Evolutionary conservation across 2,329 filamentous ascomycete species (phyloP).

Genomic region (Pezicula carpinea): DNA sequence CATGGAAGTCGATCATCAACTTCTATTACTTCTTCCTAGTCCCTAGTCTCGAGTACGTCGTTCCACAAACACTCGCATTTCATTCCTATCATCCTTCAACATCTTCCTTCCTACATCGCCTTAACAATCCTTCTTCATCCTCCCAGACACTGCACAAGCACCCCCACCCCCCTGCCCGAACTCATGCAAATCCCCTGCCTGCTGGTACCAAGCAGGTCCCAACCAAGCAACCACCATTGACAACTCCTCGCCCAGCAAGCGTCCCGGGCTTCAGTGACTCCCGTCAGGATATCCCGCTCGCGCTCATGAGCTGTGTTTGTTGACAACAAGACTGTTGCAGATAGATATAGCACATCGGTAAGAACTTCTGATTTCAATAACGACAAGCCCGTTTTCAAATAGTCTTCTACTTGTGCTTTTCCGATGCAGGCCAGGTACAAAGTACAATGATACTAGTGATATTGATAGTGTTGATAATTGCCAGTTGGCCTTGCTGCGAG

Average conservation of each 20-base stretch:
- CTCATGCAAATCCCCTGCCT: too few species aligned
- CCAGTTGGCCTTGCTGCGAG: too few species aligned
- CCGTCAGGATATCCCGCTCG: conserved; percentile 1
- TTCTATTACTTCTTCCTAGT: conserved; percentile 1
- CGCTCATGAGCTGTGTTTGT: conserved; percentile 5
- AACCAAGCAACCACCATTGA: not conserved
- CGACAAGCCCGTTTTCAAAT: not conserved
- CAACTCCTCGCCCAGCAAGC: not conserved
- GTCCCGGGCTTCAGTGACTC: conserved; percentile 3
- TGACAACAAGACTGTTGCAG: conserved; percentile 2
- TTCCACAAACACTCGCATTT: too few species aligned
- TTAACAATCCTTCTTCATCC: not conserved
- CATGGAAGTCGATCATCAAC: not conserved
- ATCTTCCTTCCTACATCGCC: not conserved
- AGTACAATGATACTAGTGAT: not conserved
- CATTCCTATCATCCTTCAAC: not conserved
- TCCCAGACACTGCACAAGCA: conserved; percentile 1
- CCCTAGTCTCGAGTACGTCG: not conserved
- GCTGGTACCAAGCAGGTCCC: conserved; percentile 1
- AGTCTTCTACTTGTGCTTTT: not conserved
- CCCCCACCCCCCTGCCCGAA: not conserved
- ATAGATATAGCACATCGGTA: not conserved
- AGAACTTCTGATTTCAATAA: conserved; percentile 1
- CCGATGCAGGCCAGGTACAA: not conserved
- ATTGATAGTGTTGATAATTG: not conserved